Evolutionary conservation across 2,329 filamentous ascomycete species (phyloP).

Genomic region (Nakataea oryzae): DNA sequence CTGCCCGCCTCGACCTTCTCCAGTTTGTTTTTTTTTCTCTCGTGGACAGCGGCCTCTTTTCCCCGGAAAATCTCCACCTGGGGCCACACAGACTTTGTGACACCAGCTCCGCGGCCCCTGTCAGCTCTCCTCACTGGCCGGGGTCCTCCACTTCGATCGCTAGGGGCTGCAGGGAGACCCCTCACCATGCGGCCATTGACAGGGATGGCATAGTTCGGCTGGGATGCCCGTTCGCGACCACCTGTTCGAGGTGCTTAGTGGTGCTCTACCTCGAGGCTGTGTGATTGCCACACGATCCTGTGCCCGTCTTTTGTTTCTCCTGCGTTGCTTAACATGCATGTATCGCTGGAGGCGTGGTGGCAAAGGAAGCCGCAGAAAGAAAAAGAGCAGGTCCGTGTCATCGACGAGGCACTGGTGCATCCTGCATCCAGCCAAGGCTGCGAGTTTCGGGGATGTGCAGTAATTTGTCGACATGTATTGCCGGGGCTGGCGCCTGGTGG

Average conservation of each 20-base stretch:
- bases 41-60: background rate
- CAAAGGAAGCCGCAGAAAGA: too few relatives aligned
- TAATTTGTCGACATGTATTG: background rate
- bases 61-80: constrained; percentile 11
- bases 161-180: background rate
- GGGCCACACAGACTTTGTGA: background rate
- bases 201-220: background rate
- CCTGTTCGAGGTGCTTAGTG: background rate
- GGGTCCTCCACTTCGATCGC: background rate
- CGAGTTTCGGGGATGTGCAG: background rate
- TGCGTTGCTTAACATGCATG: too few relatives aligned
- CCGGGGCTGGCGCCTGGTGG: background rate
- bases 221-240: background rate
- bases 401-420: background rate
- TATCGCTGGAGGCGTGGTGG: too few relatives aligned
- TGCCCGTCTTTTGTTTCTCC: background rate
- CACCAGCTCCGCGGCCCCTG: background rate
- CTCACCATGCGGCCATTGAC: background rate
- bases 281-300: background rate
- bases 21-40: background rate
- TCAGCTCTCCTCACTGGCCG: background rate
- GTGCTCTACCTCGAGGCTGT: background rate
- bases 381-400: background rate
- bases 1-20: background rate
- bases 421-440: background rate